A percentile compares a stretch with the other conserved stretches of the same genome.
Conservation (phyloP, 2,329 filamentous ascomycete species). For the Talaromyces sp. region DNA sequence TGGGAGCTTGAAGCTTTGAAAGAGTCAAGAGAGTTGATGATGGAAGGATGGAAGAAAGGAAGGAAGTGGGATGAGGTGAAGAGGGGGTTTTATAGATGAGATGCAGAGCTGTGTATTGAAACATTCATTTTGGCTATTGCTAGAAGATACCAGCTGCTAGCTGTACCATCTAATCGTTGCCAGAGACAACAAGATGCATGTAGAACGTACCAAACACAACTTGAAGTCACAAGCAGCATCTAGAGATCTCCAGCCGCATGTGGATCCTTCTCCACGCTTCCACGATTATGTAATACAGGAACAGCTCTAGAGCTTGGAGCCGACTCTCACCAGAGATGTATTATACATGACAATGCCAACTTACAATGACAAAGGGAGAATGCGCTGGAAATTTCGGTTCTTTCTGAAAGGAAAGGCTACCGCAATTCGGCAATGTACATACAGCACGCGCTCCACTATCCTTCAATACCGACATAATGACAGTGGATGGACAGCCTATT, state of each 20-base stretch:
- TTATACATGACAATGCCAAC: too few relatives aligned
- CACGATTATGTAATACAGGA: constrained; percentile 2
- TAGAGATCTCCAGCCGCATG: neutral
- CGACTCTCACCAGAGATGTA: too few relatives aligned
- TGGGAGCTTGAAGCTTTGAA: neutral
- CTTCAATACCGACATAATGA: too few relatives aligned
- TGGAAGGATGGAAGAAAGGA: neutral
- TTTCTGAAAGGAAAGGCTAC: too few relatives aligned
- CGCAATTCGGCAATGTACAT: too few relatives aligned
- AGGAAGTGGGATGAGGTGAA: neutral
- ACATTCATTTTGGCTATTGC: neutral
- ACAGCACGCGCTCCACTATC: too few relatives aligned
- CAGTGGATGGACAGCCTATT: too few relatives aligned
- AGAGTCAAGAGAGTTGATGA: neutral
- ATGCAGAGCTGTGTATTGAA: too few relatives aligned
- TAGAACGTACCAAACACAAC: constrained; percentile 5
- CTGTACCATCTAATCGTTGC: neutral
- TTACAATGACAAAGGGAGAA: too few relatives aligned
- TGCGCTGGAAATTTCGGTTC: too few relatives aligned
- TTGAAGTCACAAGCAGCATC: constrained; percentile 5
- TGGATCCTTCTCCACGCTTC: constrained; percentile 28
- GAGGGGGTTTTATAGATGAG: too few relatives aligned
- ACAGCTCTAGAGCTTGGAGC: neutral
- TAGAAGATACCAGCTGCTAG: neutral
- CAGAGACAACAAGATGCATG: constrained; percentile 8